phyloP scores from a whole-genome alignment of 352 stramenopile genomes.

The Phytopythium mirpurense region DNA sequence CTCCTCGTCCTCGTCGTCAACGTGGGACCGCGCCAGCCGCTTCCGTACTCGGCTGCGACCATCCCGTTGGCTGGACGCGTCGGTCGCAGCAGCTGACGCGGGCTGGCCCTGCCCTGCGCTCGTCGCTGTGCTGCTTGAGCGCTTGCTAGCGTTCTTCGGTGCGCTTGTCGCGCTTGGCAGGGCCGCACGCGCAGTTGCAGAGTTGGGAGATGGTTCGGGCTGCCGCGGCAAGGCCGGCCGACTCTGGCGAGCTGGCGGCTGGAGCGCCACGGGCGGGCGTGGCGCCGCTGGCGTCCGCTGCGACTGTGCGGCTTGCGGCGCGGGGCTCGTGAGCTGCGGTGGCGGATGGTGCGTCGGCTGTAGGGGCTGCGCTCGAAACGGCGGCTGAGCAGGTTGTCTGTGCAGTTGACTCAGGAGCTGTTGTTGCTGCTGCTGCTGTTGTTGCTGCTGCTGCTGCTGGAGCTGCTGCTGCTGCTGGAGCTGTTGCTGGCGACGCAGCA shows the following conservation, averaged over 20 bases:
- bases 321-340: not conserved
- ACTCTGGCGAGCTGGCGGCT: not conserved
- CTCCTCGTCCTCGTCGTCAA: constrained; percentile 46
- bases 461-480: constrained; percentile 16
- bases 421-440: constrained; percentile 13
- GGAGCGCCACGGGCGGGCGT: not conserved
- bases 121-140: not conserved
- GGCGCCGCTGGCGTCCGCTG: too few relatives aligned
- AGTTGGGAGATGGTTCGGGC: not conserved
- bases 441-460: constrained; percentile 20
- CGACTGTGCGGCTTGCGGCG: not conserved
- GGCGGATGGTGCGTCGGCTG: too few relatives aligned
- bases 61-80: not conserved
- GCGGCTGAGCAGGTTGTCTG: not conserved
- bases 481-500: too few relatives aligned
- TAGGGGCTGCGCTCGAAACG: too few relatives aligned
- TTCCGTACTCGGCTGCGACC: constrained; percentile 18
- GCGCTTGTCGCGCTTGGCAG: not conserved
- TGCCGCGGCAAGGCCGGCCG: not conserved
- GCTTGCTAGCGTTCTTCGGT: too few relatives aligned
- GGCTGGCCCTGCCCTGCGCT: not conserved
- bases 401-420: not conserved
- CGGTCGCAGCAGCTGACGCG: too few relatives aligned
- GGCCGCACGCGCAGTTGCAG: not conserved
- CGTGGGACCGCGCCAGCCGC: constrained; percentile 42